Evolutionary conservation across 306 rosid genomes (phyloP), one percentile per base, ranked within the genome.

Genomic region (Astragalus glycyphyllos): DNA sequence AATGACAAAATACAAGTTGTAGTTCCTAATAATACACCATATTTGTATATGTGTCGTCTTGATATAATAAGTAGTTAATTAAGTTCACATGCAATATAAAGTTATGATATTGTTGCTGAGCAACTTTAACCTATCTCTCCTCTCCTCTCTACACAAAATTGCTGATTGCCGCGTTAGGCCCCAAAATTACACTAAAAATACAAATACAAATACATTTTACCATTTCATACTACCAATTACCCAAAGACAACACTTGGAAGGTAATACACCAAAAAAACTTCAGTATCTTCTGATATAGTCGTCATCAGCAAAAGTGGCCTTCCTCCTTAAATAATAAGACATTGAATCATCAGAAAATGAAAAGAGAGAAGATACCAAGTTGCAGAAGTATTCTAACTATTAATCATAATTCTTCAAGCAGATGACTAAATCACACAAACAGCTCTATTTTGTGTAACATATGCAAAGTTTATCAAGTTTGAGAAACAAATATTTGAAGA

Each of bases 101-200:
- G 9, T 59, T 37, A 59, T 9, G 1, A 15, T 9, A 38, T 15
- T 14, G 48, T 38, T 38, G 8, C 0, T 35, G 47, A 16, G 67
- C 47, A 60, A 38, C 14, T 9, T 38, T 11, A 59, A 15, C 5
- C 14, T 41, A 42, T 44, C 11, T 62, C 46, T 63, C 53, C 20
- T 41, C 53, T 42, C 38, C 3, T 6, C 53, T 42, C 68, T 20
- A 11, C 12, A 20, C 44, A 71, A 57, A 70, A 71, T 37, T 57
- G 56, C 5, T 6, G 16, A 15, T 7, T 47, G 38, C 64, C 12
- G 6, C 44, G 5, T 26, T 32, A 13, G 49, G 49, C 61, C 35
- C 11, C n/a, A 71, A 16, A 58, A 31, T 14, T 62, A 58, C 68
- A 71, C 48, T 45, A 71, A 45, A 71, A 58, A 58, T 6, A 8